phyloP scores from a whole-genome alignment of 1,139 yeast genomes.

The Pichia sp. region DNA sequence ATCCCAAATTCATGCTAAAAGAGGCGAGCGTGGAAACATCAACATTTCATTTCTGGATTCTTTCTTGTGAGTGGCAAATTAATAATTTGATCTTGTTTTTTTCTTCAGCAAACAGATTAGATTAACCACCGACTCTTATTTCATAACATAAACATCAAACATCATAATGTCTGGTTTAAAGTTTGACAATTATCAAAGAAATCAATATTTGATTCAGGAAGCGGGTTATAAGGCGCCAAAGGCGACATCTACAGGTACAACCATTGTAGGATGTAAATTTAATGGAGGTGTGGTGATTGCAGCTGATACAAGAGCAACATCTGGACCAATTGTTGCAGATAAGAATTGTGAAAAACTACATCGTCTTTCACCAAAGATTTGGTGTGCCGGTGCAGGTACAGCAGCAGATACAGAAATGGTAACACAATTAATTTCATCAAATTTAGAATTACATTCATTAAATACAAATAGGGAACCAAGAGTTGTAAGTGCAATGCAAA shows the following conservation, averaged over 20 bases:
- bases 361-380: constrained; percentile 82
- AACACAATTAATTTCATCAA: constrained; percentile 85
- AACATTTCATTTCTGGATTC: not conserved
- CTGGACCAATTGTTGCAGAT: constrained; percentile 94
- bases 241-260: constrained; percentile 97
- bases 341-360: constrained; percentile 96
- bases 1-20: not conserved
- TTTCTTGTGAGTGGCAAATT: constrained; percentile 9
- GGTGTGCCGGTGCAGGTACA: constrained; percentile 99
- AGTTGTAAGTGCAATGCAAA: constrained; percentile 87
- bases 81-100: not conserved
- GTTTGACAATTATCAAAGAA: constrained; percentile 90
- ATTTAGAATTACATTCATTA: constrained; percentile 81
- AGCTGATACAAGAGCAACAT: constrained; percentile 97
- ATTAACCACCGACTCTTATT: too few species aligned
- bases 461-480: constrained; percentile 82
- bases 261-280: constrained; percentile 93
- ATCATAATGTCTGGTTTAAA: constrained; percentile 74
- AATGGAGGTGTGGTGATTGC: constrained; percentile 94
- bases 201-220: constrained; percentile 58
- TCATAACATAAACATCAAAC: not conserved
- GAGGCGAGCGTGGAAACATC: not conserved
- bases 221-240: constrained; percentile 68
- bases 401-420: constrained; percentile 99
- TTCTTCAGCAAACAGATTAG: too few species aligned